Base-by-base conservation (phyloP, 2,329 filamentous ascomycete species). In the Fusarium verrucosum region DNA sequence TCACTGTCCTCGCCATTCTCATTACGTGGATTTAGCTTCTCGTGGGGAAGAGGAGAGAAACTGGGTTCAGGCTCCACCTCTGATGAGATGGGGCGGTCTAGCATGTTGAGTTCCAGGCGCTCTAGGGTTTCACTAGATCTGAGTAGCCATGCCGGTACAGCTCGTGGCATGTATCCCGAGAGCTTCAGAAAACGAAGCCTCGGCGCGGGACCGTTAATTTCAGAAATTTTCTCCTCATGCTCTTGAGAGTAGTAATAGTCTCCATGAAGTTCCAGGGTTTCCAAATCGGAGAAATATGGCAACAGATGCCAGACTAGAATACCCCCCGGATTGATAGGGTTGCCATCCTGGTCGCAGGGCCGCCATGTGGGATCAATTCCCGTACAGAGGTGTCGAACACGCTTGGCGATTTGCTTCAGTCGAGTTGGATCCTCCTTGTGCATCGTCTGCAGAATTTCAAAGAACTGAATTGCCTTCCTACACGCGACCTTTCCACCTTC, bases 51-150 rank as follows among this genome's bases (percentile, higher is more conserved):
- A 13, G 50, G 63, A 11, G 28, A 14, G 3, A 19, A 37, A 0
- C 3, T 3, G 5, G n/a, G n/a, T 4, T 20, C 2, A 3, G n/a
- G 1, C 1, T 23, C 4, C n/a, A 13, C 3, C 1, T 7, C 16
- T 14, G 42, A 50, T 3, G 42, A 41, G 2, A 61, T 45, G 0
- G 50, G 44, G 1, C 56, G 47, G 11, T 68, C 67, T 3, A 70
- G 3, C 58, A 70, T 64, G 13, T 45, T 52, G 1, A 70, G 49
- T 28, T 70, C 65, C 0, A 70, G 3, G 0, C 67, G 57, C 4
- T 70, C 61, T 0, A 70, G 23, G 1, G 43, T 61, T 3, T 51
- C 33, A 3, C 32, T 26, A 0, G 28, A 35, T 17, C 6, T 32
- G 3, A 70, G 20, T 1, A 56, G 20, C 67, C 67, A 70, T 9